Base-by-base conservation (phyloP, 163 green algal genomes). In the Scenedesmus sp. region DNA sequence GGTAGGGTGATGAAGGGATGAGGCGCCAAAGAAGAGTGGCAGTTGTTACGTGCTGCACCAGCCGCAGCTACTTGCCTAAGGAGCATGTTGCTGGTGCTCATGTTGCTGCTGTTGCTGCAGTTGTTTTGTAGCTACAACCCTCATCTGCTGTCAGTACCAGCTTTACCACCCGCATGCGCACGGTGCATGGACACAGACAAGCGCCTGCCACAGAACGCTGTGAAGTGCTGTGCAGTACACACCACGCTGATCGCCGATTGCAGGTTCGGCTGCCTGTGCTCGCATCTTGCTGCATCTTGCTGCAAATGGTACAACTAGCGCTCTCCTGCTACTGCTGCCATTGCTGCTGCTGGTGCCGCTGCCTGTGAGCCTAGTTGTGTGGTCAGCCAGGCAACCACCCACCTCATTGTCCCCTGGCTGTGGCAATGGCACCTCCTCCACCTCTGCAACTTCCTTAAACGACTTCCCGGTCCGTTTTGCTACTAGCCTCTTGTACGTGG, bases 341-440 rank as follows among this genome's bases (percentile, higher is more conserved):
- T 54, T 88, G 16, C 4, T 88, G 56, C 26, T 90, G 64, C 86
- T 70, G 34, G 4, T 84, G n/a, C n/a, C n/a, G 86, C 15, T 26
- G 55, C 15, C 10, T 12, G 54, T 12, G n/a, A n/a, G n/a, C n/a
- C n/a, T n/a, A n/a, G n/a, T n/a, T 23, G 18, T 46, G 13, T 59
- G 8, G 1, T 70, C 4, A 66, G 88, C 91, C 56, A 3, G 12
- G 13, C n/a, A 13, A 0, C 13, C 73, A 15, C 94, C 3, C 0
- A 93, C 88, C 90, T 95, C 82, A 23, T 79, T 91, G 60, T 70
- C 67, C 0, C 83, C 87, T 89, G 93, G 94, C 26, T 67, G 7
- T 9, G 57, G 82, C 92, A 93, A 20, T 15, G 83, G 83, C 15
- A 20, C 26, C 60, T 87, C 74, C 34, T 84, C 60, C 1, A 88